Percentiles rank a stretch among this genome's conserved stretches.
Evolutionary conservation across 768 basidiomycete species (phyloP).

Genomic region (Amyloporia xantha): DNA sequence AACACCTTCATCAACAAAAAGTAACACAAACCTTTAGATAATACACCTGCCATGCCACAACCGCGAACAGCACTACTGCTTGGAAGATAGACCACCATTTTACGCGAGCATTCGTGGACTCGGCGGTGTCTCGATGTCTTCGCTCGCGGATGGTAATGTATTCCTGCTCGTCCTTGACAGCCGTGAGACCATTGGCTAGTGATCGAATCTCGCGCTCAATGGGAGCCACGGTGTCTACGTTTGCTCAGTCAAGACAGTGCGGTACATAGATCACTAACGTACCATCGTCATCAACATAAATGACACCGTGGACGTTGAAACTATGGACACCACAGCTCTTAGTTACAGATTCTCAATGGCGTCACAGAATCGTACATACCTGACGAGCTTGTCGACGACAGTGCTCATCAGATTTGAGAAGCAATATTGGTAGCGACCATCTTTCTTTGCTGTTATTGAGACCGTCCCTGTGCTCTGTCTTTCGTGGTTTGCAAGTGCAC

Average conservation of each 20-base stretch:
- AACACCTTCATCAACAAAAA: neutral
- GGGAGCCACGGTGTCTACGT: constrained; percentile 77
- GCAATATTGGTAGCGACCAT: constrained; percentile 91
- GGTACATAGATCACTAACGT: constrained; percentile 16
- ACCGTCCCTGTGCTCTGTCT: constrained; percentile 86
- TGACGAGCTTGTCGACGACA: constrained; percentile 91
- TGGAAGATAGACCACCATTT: constrained; percentile 99
- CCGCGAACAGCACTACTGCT: constrained; percentile 75
- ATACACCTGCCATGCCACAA: constrained; percentile 97
- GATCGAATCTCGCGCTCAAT: constrained; percentile 93
- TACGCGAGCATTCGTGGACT: constrained; percentile 89
- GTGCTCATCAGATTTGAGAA: constrained; percentile 99
- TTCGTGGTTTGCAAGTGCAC: constrained; percentile 68
- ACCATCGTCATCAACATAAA: constrained; percentile 92
- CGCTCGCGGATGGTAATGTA: constrained; percentile 94
- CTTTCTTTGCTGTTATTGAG: constrained; percentile 78
- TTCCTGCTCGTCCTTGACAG: constrained; percentile 98
- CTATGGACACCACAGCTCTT: too few relatives aligned
- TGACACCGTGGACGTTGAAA: constrained; percentile 97
- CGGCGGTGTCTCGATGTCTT: constrained; percentile 90
- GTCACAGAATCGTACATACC: constrained; percentile 39
- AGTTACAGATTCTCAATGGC: neutral
- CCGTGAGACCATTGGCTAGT: constrained; percentile 70
- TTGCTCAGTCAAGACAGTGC: neutral
- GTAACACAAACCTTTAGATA: constrained; percentile 77